Base-by-base conservation (phyloP, 352 stramenopile species). In the Globisporangium recalcitrans region DNA sequence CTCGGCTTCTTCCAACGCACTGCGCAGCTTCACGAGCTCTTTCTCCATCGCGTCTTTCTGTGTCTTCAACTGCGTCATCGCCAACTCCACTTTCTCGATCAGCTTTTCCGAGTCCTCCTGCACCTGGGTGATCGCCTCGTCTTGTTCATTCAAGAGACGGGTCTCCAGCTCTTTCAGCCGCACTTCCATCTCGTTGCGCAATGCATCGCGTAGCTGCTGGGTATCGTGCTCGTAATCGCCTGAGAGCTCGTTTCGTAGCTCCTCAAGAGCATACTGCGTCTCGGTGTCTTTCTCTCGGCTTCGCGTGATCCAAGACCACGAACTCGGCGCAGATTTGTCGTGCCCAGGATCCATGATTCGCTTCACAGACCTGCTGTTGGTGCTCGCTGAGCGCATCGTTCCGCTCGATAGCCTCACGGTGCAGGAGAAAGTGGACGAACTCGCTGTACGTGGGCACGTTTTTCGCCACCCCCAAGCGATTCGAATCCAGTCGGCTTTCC, bases 351-450 rank as follows among this genome's bases (percentile, higher is more conserved):
- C 82, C 3, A 90, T 93, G 82, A 80, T 92, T 40, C 76, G 83
- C 2, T 92, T 91, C 57, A 85, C 75, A 0, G 82, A 94, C 59
- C 38, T 94, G 2, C 62, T 94, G 10, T 60, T 92, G 9, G 82
- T 92, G 4, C 65, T 94, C 3, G 86, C 81, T 5, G 75, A 78
- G 54, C 74, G 85, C 27, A 80, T 88, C 31, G 63, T 92, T 2
- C 85, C 82, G 4, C 58, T 88, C 7, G 82, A 90, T 13, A 82
- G 82, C 38, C 63, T 91, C 29, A 90, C 85, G 1, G 82, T 94
- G 1, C 77, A 87, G 49, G 85, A 92, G 49, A 94, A 94, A 73
- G 85, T 94, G 6, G 80, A 92, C 47, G 85, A 94, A 48, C 65
- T 94, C 1, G 82, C 82, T 0, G 81, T 91, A 22, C 78, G 81